A percentile compares a stretch with the other conserved stretches of the same genome.
Evolutionary conservation across 768 basidiomycete species (phyloP).

Genomic region (Udeniomyces megalosporus): DNA sequence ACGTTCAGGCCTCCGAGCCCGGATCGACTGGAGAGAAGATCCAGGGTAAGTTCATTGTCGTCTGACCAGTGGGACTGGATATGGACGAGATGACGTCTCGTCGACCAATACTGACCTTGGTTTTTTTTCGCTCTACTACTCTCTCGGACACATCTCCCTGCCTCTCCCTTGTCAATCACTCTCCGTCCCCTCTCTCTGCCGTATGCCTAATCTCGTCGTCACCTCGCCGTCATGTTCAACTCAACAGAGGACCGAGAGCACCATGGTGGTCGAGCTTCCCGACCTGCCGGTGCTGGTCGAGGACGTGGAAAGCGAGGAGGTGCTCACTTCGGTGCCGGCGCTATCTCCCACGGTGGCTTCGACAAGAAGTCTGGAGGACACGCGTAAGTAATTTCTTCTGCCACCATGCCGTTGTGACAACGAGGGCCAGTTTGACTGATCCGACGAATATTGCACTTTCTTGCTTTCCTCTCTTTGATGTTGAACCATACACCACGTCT

Average conservation of each 20-base stretch:
- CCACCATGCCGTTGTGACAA: too few species aligned
- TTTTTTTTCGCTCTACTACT: neutral
- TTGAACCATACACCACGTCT: too few species aligned
- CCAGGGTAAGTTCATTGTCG: neutral
- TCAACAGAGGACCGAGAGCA: constrained; percentile 1
- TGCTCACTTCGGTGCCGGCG: constrained; percentile 1
- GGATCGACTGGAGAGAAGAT: constrained; percentile 10
- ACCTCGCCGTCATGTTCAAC: neutral
- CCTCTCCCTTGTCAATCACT: too few species aligned
- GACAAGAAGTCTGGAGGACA: constrained; percentile 16
- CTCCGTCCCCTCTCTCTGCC: neutral
- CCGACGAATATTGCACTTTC: too few species aligned
- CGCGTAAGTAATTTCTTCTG: neutral
- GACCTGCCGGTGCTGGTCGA: neutral
- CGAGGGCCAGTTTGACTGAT: too few species aligned
- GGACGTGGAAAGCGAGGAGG: constrained; percentile 10
- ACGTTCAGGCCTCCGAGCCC: constrained; percentile 6
- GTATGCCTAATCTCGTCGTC: neutral
- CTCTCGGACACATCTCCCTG: neutral
- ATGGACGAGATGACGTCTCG: too few species aligned
- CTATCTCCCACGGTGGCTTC: constrained; percentile 15
- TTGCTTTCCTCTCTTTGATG: neutral
- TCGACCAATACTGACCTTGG: too few species aligned
- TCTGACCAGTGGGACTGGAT: too few species aligned
- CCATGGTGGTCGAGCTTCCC: neutral